These are phyloP conservation scores for Entomophthora muscae DNA, from an alignment of 371 early-diverging fungal species.

Conservation along the genomic window DNA sequence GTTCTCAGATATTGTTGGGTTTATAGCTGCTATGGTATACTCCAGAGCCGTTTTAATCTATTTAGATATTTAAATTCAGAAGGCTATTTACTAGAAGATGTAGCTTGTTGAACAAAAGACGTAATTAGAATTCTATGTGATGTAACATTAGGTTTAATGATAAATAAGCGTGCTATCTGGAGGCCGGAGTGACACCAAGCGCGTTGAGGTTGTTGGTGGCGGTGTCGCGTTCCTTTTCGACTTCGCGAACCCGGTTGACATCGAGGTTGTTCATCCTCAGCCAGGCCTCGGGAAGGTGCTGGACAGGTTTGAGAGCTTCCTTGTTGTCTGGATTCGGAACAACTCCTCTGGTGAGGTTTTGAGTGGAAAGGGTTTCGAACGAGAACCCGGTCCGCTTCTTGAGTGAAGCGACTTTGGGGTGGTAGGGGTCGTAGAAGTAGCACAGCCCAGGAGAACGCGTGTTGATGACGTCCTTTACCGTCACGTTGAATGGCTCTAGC, in stretches of 20 bases:
- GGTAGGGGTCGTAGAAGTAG: neutral
- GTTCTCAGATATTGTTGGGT: too few species aligned
- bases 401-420: neutral
- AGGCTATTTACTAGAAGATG: too few species aligned
- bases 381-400: neutral
- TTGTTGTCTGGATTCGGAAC: neutral
- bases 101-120: too few species aligned
- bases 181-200: neutral
- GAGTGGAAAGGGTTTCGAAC: neutral
- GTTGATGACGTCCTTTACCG: slow-evolving; percentile 5
- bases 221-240: neutral
- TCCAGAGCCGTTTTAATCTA: too few species aligned
- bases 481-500: slow-evolving; percentile 6
- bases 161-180: neutral
- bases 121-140: too few species aligned
- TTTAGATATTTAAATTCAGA: too few species aligned
- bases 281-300: neutral
- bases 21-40: too few species aligned
- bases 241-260: neutral
- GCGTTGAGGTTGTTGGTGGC: neutral
- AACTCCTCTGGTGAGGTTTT: neutral
- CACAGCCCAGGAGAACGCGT: slow-evolving; percentile 1
- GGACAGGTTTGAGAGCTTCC: neutral
- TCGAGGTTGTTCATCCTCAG: neutral
- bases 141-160: neutral